phyloP scores from a whole-genome alignment of 768 basidiomycete genomes.

The Phallus indusiatus region DNA sequence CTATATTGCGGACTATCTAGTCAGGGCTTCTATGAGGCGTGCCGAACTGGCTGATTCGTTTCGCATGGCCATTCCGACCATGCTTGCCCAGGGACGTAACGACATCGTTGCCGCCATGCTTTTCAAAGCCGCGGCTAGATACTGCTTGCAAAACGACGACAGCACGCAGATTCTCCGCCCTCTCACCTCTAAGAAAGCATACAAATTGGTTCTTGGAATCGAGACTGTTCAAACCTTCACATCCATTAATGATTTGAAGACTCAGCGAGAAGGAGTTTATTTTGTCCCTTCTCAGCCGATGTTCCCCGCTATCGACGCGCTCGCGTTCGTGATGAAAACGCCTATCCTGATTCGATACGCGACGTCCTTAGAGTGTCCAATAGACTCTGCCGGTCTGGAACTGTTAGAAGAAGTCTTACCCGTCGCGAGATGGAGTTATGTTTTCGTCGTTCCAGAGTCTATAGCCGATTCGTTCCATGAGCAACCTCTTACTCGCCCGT shows the following conservation, averaged over 20 bases:
- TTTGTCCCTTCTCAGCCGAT: not conserved
- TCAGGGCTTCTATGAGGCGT: not conserved
- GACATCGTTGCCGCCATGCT: not conserved
- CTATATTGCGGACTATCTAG: not conserved
- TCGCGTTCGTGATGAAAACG: not conserved
- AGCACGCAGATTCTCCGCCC: not conserved
- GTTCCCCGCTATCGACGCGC: not conserved
- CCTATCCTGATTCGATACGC: not conserved
- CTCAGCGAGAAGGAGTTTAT: not conserved
- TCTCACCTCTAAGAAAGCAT: not conserved
- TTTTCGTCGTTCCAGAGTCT: not conserved
- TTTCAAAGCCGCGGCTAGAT: not conserved
- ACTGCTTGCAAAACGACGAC: not conserved
- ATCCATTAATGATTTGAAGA: not conserved
- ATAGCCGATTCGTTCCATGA: not conserved
- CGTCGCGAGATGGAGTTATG: not conserved
- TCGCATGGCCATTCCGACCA: not conserved
- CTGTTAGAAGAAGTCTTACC: not conserved
- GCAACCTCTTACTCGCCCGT: not conserved
- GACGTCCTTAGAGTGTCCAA: not conserved
- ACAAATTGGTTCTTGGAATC: not conserved
- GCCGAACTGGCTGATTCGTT: not conserved
- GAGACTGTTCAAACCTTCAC: not conserved
- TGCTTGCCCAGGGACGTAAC: not conserved
- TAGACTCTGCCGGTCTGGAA: not conserved